Evolutionary conservation across 2,329 filamentous ascomycete species (phyloP).

Genomic region (Microascus cirrosus): DNA sequence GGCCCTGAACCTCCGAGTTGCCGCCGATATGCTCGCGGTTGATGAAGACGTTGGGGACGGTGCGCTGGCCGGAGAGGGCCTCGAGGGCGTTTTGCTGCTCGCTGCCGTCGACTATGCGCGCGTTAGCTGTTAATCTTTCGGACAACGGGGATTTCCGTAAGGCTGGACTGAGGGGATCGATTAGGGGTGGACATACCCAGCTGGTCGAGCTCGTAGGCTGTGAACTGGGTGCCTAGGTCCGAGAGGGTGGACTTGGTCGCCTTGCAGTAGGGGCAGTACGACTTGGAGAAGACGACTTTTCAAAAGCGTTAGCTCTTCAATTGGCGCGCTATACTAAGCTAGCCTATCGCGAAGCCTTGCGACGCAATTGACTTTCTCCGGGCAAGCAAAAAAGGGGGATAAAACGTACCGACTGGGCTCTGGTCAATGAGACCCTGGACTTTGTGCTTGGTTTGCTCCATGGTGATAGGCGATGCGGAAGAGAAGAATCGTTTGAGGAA

Average conservation of each 20-base stretch:
- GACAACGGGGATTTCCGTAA: neutral
- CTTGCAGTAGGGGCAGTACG: conserved; percentile 88
- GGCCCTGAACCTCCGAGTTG: conserved; percentile 69
- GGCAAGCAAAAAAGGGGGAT: neutral
- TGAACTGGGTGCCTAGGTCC: conserved; percentile 60
- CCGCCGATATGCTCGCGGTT: conserved; percentile 84
- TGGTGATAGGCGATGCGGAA: neutral
- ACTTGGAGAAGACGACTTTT: conserved; percentile 88
- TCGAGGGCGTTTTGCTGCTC: conserved; percentile 75
- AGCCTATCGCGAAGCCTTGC: neutral
- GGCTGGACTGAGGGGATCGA: neutral
- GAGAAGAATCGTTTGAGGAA: neutral
- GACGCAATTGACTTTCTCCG: neutral
- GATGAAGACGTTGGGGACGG: conserved; percentile 96
- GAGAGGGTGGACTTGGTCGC: conserved; percentile 66
- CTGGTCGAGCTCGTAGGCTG: conserved; percentile 66
- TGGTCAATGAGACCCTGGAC: conserved; percentile 1
- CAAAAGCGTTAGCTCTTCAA: neutral
- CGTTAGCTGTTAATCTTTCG: neutral
- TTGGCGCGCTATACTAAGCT: too few species aligned
- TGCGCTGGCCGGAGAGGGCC: conserved; percentile 71
- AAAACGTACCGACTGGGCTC: neutral
- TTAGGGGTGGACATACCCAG: neutral
- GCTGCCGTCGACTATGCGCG: conserved; percentile 62
- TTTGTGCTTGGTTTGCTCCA: neutral